These are phyloP conservation scores for Chrysopogon serrulatus DNA, from an alignment of 176 grass and related monocot species.

Conservation along the genomic window DNA sequence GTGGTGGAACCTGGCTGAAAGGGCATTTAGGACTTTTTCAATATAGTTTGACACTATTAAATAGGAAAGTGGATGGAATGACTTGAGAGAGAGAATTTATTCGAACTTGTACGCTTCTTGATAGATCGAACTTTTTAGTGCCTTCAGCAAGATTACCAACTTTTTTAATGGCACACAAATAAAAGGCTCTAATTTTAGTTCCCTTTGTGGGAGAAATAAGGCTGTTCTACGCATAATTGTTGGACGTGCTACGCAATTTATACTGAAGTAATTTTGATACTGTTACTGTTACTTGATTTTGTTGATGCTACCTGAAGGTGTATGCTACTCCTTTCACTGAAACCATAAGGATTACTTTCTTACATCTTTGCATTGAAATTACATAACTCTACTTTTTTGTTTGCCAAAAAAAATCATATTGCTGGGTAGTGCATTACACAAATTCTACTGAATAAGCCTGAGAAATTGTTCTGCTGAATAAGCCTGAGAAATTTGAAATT, in stretches of 20 bases:
- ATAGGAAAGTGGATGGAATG: too few species aligned
- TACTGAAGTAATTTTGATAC: constrained; percentile 13
- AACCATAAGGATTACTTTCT: not conserved
- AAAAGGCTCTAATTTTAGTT: constrained; percentile 11
- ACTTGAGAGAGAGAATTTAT: too few species aligned
- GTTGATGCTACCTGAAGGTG: not conserved
- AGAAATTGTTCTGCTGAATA: not conserved
- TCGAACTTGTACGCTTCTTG: too few species aligned
- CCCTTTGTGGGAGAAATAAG: constrained; percentile 36
- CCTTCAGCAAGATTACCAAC: too few species aligned
- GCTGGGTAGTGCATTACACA: not conserved
- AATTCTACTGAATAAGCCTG: too few species aligned
- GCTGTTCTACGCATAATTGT: not conserved
- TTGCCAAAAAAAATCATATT: not conserved
- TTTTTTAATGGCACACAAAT: too few species aligned
- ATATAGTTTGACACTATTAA: too few species aligned
- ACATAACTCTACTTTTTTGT: not conserved
- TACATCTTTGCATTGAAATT: not conserved
- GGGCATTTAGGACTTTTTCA: too few species aligned
- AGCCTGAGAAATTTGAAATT: not conserved
- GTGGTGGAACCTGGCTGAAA: too few species aligned
- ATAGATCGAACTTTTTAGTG: too few species aligned
- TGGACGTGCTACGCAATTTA: not conserved
- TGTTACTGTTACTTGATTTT: not conserved
- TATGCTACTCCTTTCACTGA: not conserved